Conservation (phyloP, 768 basidiomycete genomes). For the Boletellus ananas region DNA sequence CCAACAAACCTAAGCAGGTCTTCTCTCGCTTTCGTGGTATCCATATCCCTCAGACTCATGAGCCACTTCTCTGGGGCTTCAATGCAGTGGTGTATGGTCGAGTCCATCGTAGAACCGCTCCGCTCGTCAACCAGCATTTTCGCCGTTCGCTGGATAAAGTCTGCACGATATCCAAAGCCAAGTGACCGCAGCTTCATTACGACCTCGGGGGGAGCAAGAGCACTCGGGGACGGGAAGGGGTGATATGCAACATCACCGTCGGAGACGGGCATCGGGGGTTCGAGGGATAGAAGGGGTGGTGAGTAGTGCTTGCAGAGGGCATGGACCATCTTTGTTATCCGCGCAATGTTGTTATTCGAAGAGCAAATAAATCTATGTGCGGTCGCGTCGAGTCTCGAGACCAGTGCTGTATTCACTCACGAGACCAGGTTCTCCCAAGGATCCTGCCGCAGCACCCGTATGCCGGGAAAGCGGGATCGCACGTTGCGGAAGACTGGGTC, state of each 20-base stretch:
- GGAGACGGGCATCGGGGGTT: conserved; percentile 27
- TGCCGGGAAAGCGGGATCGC: conserved; percentile 67
- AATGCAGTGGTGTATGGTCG: not conserved
- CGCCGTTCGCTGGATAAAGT: conserved; percentile 82
- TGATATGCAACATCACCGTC: conserved; percentile 49
- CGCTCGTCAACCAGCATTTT: conserved; percentile 66
- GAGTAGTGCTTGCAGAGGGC: conserved; percentile 77
- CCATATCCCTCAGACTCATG: conserved; percentile 42
- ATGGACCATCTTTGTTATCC: conserved; percentile 93
- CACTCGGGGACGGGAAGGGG: conserved; percentile 80
- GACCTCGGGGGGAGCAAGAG: conserved; percentile 56
- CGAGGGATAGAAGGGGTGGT: conserved; percentile 54
- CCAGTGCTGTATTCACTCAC: conserved; percentile 46
- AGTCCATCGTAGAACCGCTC: conserved; percentile 16
- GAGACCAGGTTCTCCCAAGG: conserved; percentile 95
- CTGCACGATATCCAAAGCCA: conserved; percentile 95
- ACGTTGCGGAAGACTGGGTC: conserved; percentile 74
- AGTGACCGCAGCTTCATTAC: conserved; percentile 65
- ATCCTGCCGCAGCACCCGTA: conserved; percentile 86
- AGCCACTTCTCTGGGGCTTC: conserved; percentile 66
- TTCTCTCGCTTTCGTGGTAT: conserved; percentile 59
- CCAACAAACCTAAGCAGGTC: conserved; percentile 82
- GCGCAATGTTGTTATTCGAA: conserved; percentile 92
- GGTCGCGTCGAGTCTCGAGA: conserved; percentile 9
- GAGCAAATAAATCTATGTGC: conserved; percentile 88